Evolutionary conservation across 2,329 filamentous ascomycete species (phyloP).

Genomic region (Pleoardoris graminearum): DNA sequence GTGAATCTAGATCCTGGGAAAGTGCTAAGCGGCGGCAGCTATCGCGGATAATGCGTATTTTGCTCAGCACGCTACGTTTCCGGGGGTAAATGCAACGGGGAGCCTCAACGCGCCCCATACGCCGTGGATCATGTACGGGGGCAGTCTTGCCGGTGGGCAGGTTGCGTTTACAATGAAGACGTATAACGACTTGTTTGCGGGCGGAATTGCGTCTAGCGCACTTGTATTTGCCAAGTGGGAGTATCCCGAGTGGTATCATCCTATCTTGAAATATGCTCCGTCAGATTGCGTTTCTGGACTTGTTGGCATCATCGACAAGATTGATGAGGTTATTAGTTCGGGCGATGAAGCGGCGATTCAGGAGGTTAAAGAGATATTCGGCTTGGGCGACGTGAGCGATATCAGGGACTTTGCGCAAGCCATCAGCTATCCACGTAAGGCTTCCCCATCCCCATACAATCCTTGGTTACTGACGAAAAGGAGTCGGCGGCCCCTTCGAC

Average conservation of each 20-base stretch:
- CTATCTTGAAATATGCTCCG: conserved; percentile 55
- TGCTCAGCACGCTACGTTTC: conserved; percentile 53
- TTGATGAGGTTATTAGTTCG: conserved; percentile 52
- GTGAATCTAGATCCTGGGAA: too few species aligned
- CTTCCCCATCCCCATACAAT: background rate
- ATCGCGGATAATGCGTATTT: conserved; percentile 59
- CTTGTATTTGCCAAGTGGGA: conserved; percentile 48
- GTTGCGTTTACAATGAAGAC: conserved; percentile 53
- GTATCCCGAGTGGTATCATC: conserved; percentile 56
- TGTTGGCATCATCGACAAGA: conserved; percentile 55
- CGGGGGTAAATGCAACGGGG: conserved; percentile 44
- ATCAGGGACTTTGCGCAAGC: conserved; percentile 54
- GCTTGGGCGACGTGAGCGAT: conserved; percentile 51
- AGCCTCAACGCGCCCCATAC: conserved; percentile 50
- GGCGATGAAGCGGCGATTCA: conserved; percentile 50
- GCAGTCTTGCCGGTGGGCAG: conserved; percentile 50
- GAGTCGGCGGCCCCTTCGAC: conserved; percentile 51
- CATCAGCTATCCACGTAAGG: conserved; percentile 49
- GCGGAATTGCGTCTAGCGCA: conserved; percentile 55
- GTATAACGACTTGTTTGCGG: conserved; percentile 52
- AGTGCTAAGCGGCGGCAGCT: conserved; percentile 18
- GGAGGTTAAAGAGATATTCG: conserved; percentile 54
- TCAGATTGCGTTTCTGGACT: conserved; percentile 56
- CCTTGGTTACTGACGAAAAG: background rate
- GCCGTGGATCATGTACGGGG: conserved; percentile 53